Conservation (phyloP, 2,329 filamentous ascomycete species). For the Penicillium sclerotiorum region DNA sequence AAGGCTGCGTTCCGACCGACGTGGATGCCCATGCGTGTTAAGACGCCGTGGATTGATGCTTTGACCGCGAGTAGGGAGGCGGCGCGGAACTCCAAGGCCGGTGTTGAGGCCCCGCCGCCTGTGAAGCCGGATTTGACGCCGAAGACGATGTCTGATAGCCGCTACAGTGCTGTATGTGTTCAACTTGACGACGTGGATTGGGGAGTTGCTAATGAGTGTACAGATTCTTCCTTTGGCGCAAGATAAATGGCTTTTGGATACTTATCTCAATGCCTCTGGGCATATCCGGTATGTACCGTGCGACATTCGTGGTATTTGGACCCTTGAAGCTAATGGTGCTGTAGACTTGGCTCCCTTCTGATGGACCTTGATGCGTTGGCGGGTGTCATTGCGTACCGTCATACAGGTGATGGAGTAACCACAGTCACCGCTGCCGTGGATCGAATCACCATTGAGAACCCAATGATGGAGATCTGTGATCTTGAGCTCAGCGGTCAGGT, state of each 20-base stretch:
- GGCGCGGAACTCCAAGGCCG: conserved; percentile 29
- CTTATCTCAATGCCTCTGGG: conserved; percentile 74
- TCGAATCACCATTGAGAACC: conserved; percentile 68
- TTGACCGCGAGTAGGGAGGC: conserved; percentile 56
- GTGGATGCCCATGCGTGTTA: conserved; percentile 60
- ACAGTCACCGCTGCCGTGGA: conserved; percentile 68
- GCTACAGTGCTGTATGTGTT: conserved; percentile 67
- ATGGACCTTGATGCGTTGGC: conserved; percentile 81
- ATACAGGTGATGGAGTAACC: conserved; percentile 65
- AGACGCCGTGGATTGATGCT: conserved; percentile 71
- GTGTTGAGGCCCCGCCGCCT: conserved; percentile 18
- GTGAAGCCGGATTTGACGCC: conserved; percentile 61
- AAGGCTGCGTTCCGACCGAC: conserved; percentile 34
- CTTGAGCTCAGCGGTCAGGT: conserved; percentile 71
- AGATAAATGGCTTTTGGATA: conserved; percentile 76
- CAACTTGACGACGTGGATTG: no score
- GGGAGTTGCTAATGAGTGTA: conserved; percentile 16
- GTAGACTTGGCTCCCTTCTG: conserved; percentile 69
- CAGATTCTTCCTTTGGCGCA: conserved; percentile 69
- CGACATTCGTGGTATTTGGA: conserved; percentile 14
- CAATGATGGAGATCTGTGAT: conserved; percentile 75
- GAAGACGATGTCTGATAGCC: conserved; percentile 72
- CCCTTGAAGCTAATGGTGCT: conserved; percentile 13
- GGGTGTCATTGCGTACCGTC: conserved; percentile 74
- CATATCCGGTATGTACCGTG: conserved; percentile 60